A percentile compares a stretch with the other conserved stretches of the same genome.
Conservation (phyloP, 2,329 filamentous ascomycete species). For the Sporothrix schenckii region DNA sequence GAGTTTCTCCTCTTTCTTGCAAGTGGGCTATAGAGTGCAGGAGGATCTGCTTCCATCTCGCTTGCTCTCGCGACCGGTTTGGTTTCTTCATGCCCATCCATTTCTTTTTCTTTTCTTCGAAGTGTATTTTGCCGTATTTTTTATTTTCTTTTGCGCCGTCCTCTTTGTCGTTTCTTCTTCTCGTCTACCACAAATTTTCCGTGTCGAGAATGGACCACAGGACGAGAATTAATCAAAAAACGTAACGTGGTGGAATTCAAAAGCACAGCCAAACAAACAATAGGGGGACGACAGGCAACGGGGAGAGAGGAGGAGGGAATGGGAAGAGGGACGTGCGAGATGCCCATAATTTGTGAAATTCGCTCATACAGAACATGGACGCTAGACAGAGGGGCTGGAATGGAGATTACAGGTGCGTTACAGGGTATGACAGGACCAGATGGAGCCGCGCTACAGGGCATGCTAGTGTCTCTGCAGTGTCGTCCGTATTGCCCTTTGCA, state of each 20-base stretch:
- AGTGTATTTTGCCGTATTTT: neutral
- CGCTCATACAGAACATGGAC: conserved; percentile 4
- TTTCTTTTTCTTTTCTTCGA: neutral
- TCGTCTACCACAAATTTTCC: neutral
- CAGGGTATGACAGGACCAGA: neutral
- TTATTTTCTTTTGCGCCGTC: neutral
- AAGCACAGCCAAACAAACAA: neutral
- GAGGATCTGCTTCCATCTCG: neutral
- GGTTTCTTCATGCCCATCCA: neutral
- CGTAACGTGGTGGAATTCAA: neutral
- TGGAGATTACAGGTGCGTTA: conserved; percentile 2
- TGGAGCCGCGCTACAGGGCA: neutral
- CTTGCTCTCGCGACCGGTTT: neutral
- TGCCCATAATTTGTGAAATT: conserved; percentile 22
- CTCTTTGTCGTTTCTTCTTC: neutral
- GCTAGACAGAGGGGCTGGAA: neutral
- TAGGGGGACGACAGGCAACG: neutral
- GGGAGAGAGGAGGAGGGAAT: neutral
- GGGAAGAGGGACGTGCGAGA: neutral
- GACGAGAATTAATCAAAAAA: conserved; percentile 25
- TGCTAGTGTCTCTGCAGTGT: neutral
- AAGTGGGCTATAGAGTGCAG: neutral
- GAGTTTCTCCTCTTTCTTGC: neutral
- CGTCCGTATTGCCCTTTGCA: neutral
- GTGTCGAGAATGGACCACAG: neutral